Percentiles rank a stretch among this genome's conserved stretches.
These are phyloP conservation scores for Wickerhamiella musiphila DNA, from an alignment of 805 yeast genomes.

Conservation along the genomic window DNA sequence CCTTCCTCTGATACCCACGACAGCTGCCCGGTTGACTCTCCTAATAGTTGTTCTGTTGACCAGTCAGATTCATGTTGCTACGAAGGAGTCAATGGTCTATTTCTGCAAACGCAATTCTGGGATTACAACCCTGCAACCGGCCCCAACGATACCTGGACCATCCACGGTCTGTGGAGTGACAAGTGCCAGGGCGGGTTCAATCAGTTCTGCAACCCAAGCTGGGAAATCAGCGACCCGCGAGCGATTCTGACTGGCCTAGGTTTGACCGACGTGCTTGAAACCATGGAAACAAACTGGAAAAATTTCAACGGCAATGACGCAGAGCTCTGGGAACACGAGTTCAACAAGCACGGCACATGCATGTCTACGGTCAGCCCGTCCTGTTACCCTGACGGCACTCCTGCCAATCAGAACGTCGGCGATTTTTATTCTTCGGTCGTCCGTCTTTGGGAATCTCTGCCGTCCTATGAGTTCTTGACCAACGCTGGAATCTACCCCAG, in stretches of 20 bases:
- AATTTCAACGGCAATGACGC: slow-evolving; percentile 52
- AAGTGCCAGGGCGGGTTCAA: slow-evolving; percentile 67
- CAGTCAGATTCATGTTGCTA: slow-evolving; percentile 53
- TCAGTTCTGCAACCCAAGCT: slow-evolving; percentile 53
- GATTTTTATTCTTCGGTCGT: slow-evolving; percentile 54
- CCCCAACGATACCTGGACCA: slow-evolving; percentile 51
- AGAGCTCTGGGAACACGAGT: slow-evolving; percentile 75
- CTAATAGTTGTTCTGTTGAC: slow-evolving; percentile 18
- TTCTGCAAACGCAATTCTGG: slow-evolving; percentile 86
- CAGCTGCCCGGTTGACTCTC: slow-evolving; percentile 20
- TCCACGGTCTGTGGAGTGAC: slow-evolving; percentile 85
- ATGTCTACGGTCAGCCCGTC: slow-evolving; percentile 57
- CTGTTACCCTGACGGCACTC: slow-evolving; percentile 34
- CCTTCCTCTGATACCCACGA: too few relatives aligned
- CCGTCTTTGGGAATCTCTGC: slow-evolving; percentile 36
- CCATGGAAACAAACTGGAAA: slow-evolving; percentile 55
- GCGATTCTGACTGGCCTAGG: slow-evolving; percentile 27
- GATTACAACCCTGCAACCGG: slow-evolving; percentile 65
- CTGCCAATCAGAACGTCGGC: slow-evolving; percentile 32
- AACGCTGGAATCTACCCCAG: slow-evolving; percentile 60
- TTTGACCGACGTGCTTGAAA: slow-evolving; percentile 33
- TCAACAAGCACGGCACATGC: slow-evolving; percentile 88
- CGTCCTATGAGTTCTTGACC: slow-evolving; percentile 51
- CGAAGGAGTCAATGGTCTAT: slow-evolving; percentile 71
- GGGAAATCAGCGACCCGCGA: slow-evolving; percentile 36